Base-by-base conservation (phyloP, 164 flowering plant genomes). In the Echeveria elegans region DNA sequence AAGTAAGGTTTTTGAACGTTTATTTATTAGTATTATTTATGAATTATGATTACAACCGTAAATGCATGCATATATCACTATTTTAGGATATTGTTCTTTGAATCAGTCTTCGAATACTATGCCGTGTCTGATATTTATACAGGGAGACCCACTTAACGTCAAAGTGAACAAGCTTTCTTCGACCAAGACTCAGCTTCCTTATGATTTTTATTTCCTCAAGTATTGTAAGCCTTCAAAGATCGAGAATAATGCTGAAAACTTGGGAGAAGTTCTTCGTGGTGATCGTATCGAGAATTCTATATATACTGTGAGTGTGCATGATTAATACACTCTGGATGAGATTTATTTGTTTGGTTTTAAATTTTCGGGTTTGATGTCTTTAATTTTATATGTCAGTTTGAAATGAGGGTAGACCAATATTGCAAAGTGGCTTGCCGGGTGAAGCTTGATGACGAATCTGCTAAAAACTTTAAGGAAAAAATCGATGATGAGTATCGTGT, bases 231-330 rank as follows among this genome's bases (percentile, higher is more conserved):
- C 75, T 2, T 37, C 50, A 9, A 72, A 78, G 14, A 79, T 83
- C 0, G 76, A 77, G 37, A 80, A 82, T 66, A 80, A 82, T 74
- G 80, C 83, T 6, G 87, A 83, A 70, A 83, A 83, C 73, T 82
- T 83, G 48, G 84, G 86, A 23, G 83, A 83, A 70, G 80, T 83
- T 0, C 82, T 83, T 67, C 82, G 82, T 67, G 86, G 86, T 47
- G 86, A 83, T 71, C 77, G 81, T 23, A 83, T 81, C 62, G 86
- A 83, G 41, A 83, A 83, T 64, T 79, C 86, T 15, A 77, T 79
- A 2, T 83, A 74, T 70, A 71, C 67, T 72, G 83, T 52, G 58
- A 52, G 58, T 52, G 58, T 52, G 28, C 26, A 52, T 52, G 9
- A 1, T 52, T 52, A 21, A 21, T 52, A 7, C 14, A 6, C 10